These are phyloP conservation scores for Cornus controversa DNA, from an alignment of 148 eudicot species.

Conservation along the genomic window DNA sequence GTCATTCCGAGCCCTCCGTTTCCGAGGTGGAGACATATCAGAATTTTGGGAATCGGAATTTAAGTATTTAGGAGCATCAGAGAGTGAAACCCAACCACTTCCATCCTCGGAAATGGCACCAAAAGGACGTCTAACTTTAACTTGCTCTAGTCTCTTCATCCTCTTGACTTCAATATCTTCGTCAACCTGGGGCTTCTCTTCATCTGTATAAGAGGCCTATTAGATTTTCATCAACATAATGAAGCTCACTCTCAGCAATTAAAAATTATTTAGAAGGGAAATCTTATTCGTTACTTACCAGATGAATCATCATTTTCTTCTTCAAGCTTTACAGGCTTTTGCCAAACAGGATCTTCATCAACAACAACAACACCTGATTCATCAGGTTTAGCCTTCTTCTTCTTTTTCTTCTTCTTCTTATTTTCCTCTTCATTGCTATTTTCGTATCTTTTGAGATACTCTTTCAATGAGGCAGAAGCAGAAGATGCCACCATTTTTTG, in stretches of 20 bases:
- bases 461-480: conserved; percentile 59
- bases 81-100: conserved; percentile 87
- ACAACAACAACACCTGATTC: conserved; percentile 67
- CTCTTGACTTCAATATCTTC: conserved; percentile 89
- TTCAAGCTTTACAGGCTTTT: conserved; percentile 64
- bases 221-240: background rate
- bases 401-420: conserved; percentile 60
- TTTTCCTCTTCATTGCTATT: conserved; percentile 46
- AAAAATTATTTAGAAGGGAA: background rate
- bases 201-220: conserved; percentile 41
- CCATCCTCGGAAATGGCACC: conserved; percentile 89
- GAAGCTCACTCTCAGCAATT: background rate
- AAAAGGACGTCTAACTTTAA: conserved; percentile 54
- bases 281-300: conserved; percentile 36
- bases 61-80: conserved; percentile 36
- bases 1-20: conserved; percentile 36
- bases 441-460: conserved; percentile 78
- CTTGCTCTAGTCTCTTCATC: conserved; percentile 73
- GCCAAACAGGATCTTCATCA: conserved; percentile 95
- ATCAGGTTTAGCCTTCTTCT: conserved; percentile 37
- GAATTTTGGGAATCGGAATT: conserved; percentile 20
- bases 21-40: conserved; percentile 66
- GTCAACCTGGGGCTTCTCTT: conserved; percentile 67
- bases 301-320: conserved; percentile 79
- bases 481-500: conserved; percentile 24